phyloP scores from a whole-genome alignment of 805 yeast species.

The Diddensiella santjacobensis region DNA sequence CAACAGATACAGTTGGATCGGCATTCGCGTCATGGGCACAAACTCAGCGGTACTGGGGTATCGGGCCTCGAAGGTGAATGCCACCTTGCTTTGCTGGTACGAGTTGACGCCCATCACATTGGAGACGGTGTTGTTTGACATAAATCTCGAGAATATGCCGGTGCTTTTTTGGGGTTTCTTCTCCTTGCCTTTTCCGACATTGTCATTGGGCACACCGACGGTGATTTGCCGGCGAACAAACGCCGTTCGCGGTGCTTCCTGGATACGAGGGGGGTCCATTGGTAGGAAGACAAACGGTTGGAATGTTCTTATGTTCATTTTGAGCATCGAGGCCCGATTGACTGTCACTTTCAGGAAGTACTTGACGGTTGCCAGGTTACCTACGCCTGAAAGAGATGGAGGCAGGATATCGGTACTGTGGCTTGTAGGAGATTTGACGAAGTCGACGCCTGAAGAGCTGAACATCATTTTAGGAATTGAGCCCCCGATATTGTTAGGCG shows the following conservation, averaged over 20 bases:
- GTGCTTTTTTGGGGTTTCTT: conserved; percentile 10
- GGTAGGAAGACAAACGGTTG: conserved; percentile 57
- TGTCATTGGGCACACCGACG: conserved; percentile 12
- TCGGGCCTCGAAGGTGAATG: conserved; percentile 44
- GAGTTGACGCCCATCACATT: conserved; percentile 16
- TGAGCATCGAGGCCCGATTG: conserved; percentile 47
- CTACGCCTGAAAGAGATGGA: conserved; percentile 32
- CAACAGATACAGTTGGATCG: conserved; percentile 23
- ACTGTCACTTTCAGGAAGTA: conserved; percentile 63
- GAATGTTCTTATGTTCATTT: conserved; percentile 43
- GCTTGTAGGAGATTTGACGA: conserved; percentile 11
- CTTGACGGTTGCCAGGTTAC: conserved; percentile 32
- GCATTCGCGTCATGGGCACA: conserved; percentile 40
- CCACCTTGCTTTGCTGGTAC: conserved; percentile 18
- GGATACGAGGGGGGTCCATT: conserved; percentile 26
- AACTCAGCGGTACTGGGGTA: conserved; percentile 46
- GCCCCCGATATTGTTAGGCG: conserved; percentile 8
- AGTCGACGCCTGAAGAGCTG: conserved; percentile 16
- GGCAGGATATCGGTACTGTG: conserved; percentile 29
- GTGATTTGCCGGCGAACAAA: conserved; percentile 39
- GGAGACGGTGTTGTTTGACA: conserved; percentile 4
- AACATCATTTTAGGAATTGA: conserved; percentile 2
- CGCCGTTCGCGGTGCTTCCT: conserved; percentile 30
- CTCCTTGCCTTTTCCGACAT: conserved; percentile 4
- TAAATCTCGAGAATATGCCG: conserved; percentile 7